Conservation (phyloP, 1,284 basidiomycete genomes). For the Trichosporon faecale region DNA sequence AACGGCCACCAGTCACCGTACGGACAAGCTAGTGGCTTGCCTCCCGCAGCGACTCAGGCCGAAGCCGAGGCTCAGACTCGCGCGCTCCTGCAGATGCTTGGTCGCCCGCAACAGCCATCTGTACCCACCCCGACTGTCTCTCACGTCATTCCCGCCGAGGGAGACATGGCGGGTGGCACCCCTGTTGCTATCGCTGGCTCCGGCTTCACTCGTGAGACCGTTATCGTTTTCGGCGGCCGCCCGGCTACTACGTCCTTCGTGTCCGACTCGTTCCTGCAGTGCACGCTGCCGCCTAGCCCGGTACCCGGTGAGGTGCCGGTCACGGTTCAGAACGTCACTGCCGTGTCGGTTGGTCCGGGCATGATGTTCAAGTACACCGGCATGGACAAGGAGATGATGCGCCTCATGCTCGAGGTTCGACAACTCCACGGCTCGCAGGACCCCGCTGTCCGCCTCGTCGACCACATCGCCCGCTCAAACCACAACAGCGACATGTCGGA, state of each 20-base stretch:
- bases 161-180: constrained; percentile 88
- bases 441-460: constrained; percentile 42
- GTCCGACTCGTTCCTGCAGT: constrained; percentile 91
- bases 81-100: constrained; percentile 23
- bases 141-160: constrained; percentile 78
- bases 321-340: constrained; percentile 62
- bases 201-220: constrained; percentile 64
- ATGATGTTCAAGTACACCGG: constrained; percentile 42
- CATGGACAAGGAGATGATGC: constrained; percentile 47
- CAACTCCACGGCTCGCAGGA: constrained; percentile 39
- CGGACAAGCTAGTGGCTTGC: constrained; percentile 12
- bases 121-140: constrained; percentile 46
- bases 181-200: constrained; percentile 91
- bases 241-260: constrained; percentile 82
- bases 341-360: constrained; percentile 26
- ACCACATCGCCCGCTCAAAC: constrained; percentile 30
- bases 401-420: constrained; percentile 42
- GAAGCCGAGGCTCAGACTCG: constrained; percentile 25
- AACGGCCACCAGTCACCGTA: constrained; percentile 18
- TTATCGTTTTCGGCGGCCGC: constrained; percentile 83
- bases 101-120: constrained; percentile 14
- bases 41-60: constrained; percentile 26
- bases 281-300: constrained; percentile 79
- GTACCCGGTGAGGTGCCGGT: constrained; percentile 86
- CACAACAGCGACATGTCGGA: constrained; percentile 36